These are phyloP conservation scores for Exophiala sideris DNA, from an alignment of 2,329 filamentous ascomycete genomes.

Conservation along the genomic window DNA sequence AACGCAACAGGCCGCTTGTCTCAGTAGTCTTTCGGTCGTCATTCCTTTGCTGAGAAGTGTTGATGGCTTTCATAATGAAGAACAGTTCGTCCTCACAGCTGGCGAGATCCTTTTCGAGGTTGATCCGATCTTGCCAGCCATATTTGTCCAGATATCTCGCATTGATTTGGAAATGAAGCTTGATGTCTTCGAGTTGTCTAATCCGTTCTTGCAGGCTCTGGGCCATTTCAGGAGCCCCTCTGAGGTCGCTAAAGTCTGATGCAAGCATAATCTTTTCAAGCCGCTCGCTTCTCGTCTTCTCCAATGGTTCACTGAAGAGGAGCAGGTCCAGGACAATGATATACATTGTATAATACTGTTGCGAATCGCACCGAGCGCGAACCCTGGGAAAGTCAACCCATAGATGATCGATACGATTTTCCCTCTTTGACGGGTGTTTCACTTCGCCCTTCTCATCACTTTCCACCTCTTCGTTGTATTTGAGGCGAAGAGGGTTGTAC, in stretches of 20 bases:
- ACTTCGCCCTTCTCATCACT: slow-evolving; percentile 38
- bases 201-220: slow-evolving; percentile 88
- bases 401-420: slow-evolving; percentile 88
- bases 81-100: slow-evolving; percentile 95
- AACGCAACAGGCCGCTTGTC: slow-evolving; percentile 76
- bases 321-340: slow-evolving; percentile 95
- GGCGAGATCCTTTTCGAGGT: slow-evolving; percentile 84
- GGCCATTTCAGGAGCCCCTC: slow-evolving; percentile 90
- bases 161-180: slow-evolving; percentile 91
- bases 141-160: slow-evolving; percentile 79
- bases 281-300: slow-evolving; percentile 94
- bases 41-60: slow-evolving; percentile 84
- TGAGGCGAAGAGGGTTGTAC: slow-evolving; percentile 93
- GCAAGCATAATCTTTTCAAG: slow-evolving; percentile 98
- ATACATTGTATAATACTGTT: slow-evolving; percentile 96
- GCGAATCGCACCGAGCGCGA: slow-evolving; percentile 91
- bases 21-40: slow-evolving; percentile 66
- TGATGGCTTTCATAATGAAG: slow-evolving; percentile 99
- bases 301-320: slow-evolving; percentile 91
- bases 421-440: slow-evolving; percentile 51
- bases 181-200: slow-evolving; percentile 91
- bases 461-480: slow-evolving; percentile 91
- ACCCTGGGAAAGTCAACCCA: slow-evolving; percentile 96
- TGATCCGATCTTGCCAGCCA: slow-evolving; percentile 85
- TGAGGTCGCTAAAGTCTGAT: slow-evolving; percentile 95